Evolutionary conservation across 2,329 filamentous ascomycete genomes (phyloP).

Genomic region (Zalaria obscura): DNA sequence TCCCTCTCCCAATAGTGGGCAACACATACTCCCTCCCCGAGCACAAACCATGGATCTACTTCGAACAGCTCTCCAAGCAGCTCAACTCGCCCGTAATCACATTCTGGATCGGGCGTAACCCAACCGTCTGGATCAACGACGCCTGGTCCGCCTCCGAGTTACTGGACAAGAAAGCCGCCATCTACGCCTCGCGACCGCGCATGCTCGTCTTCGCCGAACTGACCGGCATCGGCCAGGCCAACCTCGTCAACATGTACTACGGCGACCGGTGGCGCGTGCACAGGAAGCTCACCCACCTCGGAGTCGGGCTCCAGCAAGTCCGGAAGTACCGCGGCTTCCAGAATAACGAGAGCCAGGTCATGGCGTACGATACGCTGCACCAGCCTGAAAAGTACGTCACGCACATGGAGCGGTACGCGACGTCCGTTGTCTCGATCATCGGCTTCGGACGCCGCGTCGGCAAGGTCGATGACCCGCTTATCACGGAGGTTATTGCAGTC

Average conservation of each 20-base stretch:
- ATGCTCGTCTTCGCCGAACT: slow-evolving; percentile 28
- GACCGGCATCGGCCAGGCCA: slow-evolving; percentile 10
- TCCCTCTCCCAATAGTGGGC: slow-evolving; percentile 31
- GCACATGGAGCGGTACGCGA: slow-evolving; percentile 40
- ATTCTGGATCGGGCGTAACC: slow-evolving; percentile 32
- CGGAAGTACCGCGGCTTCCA: slow-evolving; percentile 39
- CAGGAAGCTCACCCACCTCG: slow-evolving; percentile 38
- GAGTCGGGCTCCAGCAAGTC: slow-evolving; percentile 41
- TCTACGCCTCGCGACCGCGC: slow-evolving; percentile 29
- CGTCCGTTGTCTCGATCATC: slow-evolving; percentile 41
- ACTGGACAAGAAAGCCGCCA: slow-evolving; percentile 30
- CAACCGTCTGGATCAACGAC: slow-evolving; percentile 32
- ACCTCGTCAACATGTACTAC: slow-evolving; percentile 30
- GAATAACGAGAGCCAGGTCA: slow-evolving; percentile 42
- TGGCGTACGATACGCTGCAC: slow-evolving; percentile 36
- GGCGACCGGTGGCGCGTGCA: slow-evolving; percentile 24
- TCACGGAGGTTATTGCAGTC: slow-evolving; percentile 44
- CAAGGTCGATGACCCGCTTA: slow-evolving; percentile 38
- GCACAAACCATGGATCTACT: slow-evolving; percentile 24
- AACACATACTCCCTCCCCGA: slow-evolving; percentile 22
- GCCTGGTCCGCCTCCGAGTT: slow-evolving; percentile 29
- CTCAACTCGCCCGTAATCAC: slow-evolving; percentile 33
- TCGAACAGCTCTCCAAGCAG: slow-evolving; percentile 28
- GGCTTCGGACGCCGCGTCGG: slow-evolving; percentile 41
- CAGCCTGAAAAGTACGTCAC: slow-evolving; percentile 34